A percentile compares a stretch with the other conserved stretches of the same genome.
Evolutionary conservation across 192 early-diverging fungal species (phyloP).

Genomic region (Funneliformis mosseae): DNA sequence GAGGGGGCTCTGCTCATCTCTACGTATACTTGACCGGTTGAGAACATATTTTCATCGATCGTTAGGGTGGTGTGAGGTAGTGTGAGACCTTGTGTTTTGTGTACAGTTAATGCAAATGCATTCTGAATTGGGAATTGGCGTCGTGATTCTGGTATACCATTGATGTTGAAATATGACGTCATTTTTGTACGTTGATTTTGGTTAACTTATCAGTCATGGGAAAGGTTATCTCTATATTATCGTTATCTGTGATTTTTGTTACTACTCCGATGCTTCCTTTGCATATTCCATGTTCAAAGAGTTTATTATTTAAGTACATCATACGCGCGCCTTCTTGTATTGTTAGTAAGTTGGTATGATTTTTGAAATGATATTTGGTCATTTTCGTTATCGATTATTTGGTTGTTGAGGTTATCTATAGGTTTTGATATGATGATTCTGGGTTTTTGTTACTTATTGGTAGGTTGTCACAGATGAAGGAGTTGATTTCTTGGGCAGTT

Average conservation of each 20-base stretch:
- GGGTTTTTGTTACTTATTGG: too few relatives aligned
- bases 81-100: constrained; percentile 31
- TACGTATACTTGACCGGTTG: background rate
- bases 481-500: too few relatives aligned
- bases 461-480: too few relatives aligned
- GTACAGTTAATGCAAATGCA: constrained; percentile 23
- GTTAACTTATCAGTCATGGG: background rate
- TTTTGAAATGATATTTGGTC: background rate
- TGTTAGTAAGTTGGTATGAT: background rate
- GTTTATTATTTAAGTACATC: constrained; percentile 2
- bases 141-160: background rate
- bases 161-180: background rate
- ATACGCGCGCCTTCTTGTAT: background rate
- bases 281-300: background rate
- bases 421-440: too few relatives aligned
- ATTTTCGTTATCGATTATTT: background rate
- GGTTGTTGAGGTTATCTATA: too few relatives aligned
- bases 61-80: background rate
- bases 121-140: constrained; percentile 19
- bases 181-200: background rate
- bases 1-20: background rate
- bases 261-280: constrained; percentile 17
- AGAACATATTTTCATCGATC: background rate
- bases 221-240: background rate
- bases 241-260: background rate